phyloP scores from a whole-genome alignment of 352 stramenopile species.

The Pythium diclinum region DNA sequence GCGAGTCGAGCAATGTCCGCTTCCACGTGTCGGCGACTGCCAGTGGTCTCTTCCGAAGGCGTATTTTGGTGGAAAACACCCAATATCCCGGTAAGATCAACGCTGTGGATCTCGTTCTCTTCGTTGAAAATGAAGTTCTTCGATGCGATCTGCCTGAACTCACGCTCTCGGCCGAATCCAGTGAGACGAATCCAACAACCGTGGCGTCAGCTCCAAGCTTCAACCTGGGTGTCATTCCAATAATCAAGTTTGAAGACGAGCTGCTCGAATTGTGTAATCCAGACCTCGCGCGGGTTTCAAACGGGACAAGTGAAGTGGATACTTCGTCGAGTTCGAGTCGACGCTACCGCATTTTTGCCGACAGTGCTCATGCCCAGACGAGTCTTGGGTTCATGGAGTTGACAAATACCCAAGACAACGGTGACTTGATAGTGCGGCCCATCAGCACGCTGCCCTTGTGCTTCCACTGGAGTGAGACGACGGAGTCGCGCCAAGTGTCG shows the following conservation, averaged over 20 bases:
- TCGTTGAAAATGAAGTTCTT: slow-evolving; percentile 74
- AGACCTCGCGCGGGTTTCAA: not conserved
- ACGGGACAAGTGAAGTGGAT: slow-evolving; percentile 31
- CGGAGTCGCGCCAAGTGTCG: not conserved
- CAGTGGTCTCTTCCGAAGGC: slow-evolving; percentile 73
- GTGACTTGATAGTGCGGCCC: slow-evolving; percentile 52
- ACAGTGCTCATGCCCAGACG: slow-evolving; percentile 14
- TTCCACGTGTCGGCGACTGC: slow-evolving; percentile 68
- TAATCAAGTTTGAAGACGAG: slow-evolving; percentile 75
- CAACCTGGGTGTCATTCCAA: slow-evolving; percentile 60
- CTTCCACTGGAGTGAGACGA: slow-evolving; percentile 46
- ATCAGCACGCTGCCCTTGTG: slow-evolving; percentile 67
- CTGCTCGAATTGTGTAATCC: slow-evolving; percentile 12
- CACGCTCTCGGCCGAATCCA: not conserved
- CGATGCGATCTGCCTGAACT: slow-evolving; percentile 32
- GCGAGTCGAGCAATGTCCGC: slow-evolving; percentile 47
- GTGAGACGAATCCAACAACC: not conserved
- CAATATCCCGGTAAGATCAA: slow-evolving; percentile 80
- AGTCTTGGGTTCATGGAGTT: slow-evolving; percentile 23
- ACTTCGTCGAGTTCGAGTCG: slow-evolving; percentile 23
- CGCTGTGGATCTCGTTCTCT: slow-evolving; percentile 73
- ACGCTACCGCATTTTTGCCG: slow-evolving; percentile 59
- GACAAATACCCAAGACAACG: slow-evolving; percentile 54
- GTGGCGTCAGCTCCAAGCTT: slow-evolving; percentile 13
- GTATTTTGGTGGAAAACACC: slow-evolving; percentile 82